Evolutionary conservation across 345 rosid species (phyloP).

Genomic region (Rhodomyrtus tomentosa): DNA sequence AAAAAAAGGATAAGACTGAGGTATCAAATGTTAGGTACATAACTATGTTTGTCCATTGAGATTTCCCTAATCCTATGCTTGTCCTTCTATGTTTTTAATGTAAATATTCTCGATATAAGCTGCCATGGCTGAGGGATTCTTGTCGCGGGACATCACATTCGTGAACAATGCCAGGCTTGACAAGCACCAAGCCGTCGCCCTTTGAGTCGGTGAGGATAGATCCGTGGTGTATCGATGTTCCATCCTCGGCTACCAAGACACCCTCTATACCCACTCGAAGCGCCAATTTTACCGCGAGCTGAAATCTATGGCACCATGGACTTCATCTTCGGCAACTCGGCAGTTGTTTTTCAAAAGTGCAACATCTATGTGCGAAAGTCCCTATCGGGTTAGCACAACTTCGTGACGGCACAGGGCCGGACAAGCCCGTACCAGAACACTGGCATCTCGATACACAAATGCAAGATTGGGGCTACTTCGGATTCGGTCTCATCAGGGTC

Average conservation of each 20-base stretch:
- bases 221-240: neutral
- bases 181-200: neutral
- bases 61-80: neutral
- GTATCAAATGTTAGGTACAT: neutral
- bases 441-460: neutral
- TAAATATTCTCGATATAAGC: neutral
- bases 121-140: neutral
- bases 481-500: neutral
- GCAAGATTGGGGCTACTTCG: neutral
- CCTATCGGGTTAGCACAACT: neutral
- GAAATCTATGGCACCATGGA: neutral
- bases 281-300: neutral
- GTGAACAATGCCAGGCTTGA: neutral
- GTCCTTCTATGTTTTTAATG: neutral
- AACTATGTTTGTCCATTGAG: no score
- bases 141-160: neutral
- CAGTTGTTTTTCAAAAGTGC: neutral
- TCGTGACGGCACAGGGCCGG: neutral
- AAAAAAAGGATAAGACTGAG: neutral
- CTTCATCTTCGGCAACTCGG: conserved; percentile 3
- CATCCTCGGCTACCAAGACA: conserved; percentile 1
- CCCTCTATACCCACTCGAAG: neutral
- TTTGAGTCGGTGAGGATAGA: neutral
- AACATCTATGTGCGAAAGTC: neutral
- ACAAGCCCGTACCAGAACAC: neutral